A percentile compares a stretch with the other conserved stretches of the same genome.
These are phyloP conservation scores for Cantharellus cinnabarinus DNA, from an alignment of 768 basidiomycete species.

Conservation along the genomic window DNA sequence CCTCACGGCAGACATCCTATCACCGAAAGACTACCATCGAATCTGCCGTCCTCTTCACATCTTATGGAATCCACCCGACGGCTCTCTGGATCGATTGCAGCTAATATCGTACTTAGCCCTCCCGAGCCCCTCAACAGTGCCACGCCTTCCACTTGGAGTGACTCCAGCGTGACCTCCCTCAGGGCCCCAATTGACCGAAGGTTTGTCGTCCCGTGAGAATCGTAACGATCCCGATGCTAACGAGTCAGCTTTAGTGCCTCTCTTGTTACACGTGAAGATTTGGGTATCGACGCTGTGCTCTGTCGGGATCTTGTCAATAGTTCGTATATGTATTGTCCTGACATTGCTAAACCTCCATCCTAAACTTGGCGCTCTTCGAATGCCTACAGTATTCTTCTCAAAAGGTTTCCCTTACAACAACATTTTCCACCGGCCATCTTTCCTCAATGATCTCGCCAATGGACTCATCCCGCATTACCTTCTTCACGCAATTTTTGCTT, in stretches of 20 bases:
- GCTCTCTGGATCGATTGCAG: not conserved
- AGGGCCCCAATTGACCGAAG: not conserved
- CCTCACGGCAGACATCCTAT: constrained; percentile 12
- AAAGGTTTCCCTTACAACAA: constrained; percentile 42
- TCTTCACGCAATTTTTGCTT: constrained; percentile 52
- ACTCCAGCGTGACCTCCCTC: not conserved
- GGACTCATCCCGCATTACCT: constrained; percentile 51
- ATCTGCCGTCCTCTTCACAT: not conserved
- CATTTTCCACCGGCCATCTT: constrained; percentile 62
- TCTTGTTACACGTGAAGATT: not conserved
- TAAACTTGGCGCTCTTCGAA: not conserved
- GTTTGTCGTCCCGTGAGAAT: constrained; percentile 14
- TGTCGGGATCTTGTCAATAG: constrained; percentile 58
- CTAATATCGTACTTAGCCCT: not conserved
- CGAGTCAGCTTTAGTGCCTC: constrained; percentile 3
- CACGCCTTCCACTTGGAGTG: constrained; percentile 11
- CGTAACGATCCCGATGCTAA: constrained; percentile 13
- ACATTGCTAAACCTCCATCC: not conserved
- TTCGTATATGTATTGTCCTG: constrained; percentile 12
- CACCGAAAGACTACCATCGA: not conserved
- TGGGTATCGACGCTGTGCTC: constrained; percentile 35
- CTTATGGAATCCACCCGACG: not conserved
- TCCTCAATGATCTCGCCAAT: constrained; percentile 41
- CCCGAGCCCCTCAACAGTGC: constrained; percentile 3
- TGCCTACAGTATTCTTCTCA: not conserved